Conservation (phyloP, 73 alveolate genomes). For the Paramecium sexaurelia region DNA sequence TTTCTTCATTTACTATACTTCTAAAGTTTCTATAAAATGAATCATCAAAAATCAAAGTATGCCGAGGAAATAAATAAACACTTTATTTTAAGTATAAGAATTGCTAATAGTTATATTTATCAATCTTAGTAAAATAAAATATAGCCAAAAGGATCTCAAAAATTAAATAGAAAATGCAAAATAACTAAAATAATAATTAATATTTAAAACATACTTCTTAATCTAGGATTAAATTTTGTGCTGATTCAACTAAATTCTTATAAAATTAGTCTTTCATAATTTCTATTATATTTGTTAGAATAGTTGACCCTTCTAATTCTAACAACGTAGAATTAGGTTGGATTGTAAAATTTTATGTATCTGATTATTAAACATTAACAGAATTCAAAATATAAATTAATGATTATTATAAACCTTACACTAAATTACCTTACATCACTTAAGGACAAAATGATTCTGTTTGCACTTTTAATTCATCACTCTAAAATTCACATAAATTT, state of each 20-base stretch:
- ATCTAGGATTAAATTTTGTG: background rate
- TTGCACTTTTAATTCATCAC: background rate
- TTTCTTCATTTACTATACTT: background rate
- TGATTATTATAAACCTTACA: background rate
- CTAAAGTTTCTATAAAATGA: slow-evolving; percentile 16
- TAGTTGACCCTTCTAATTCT: slow-evolving; percentile 38
- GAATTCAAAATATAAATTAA: background rate
- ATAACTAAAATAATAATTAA: background rate
- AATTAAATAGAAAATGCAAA: background rate
- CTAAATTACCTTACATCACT: slow-evolving; percentile 1
- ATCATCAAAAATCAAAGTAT: slow-evolving; percentile 13
- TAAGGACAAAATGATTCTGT: background rate
- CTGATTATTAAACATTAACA: background rate
- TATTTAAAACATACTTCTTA: background rate
- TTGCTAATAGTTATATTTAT: background rate
- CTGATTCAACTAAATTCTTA: background rate
- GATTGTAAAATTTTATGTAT: background rate
- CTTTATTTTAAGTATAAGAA: background rate
- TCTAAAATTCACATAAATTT: slow-evolving; percentile 2
- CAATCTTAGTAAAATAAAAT: background rate
- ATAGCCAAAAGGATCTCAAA: background rate
- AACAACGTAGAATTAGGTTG: background rate
- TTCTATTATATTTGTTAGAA: background rate
- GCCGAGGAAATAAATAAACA: slow-evolving; percentile 36
- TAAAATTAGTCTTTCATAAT: background rate